Evolutionary conservation across 768 basidiomycete genomes (phyloP), one percentile per base, ranked within the genome.

Genomic region (Collybia sp.): DNA sequence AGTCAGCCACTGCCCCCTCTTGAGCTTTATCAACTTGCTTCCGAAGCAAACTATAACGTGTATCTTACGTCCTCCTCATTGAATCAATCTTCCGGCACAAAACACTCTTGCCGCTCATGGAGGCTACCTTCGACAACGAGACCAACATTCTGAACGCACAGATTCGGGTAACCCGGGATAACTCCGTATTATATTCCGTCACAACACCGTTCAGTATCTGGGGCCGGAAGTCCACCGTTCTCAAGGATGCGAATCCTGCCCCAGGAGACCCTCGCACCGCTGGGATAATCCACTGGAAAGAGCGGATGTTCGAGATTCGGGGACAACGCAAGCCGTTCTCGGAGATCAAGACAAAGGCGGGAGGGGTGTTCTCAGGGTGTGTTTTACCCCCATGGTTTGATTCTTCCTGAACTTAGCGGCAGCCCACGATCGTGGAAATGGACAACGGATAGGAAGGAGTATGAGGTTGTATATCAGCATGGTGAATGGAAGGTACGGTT

Each of bases 401-500:
- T 18, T 2, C 31, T 30, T n/a, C n/a, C n/a, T 79, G 77, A 76
- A 60, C 62, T 40, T 79, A 76, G 77, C n/a, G n/a, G n/a, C n/a
- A n/a, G n/a, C n/a, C n/a, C n/a, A n/a, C n/a, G n/a, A n/a, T n/a
- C n/a, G n/a, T 42, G 33, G 33, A 10, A 10, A 15, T 34, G 33
- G 33, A 15, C 61, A 3, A 20, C 63, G 1, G 71, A 65, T 10
- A 54, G 71, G 44, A 72, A 69, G 44, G 75, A 75, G 50, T 79
- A 73, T 43, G 65, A 69, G 39, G 53, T 77, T 30, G 46, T 59
- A 13, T 70, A 72, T 52, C 59, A 66, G n/a, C 63, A 67, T 30
- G 69, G 71, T 43, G 71, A 71, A 30, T 77, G 76, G 75, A 67
- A 74, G 69, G n/a, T n/a, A n/a, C n/a, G n/a, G n/a, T n/a, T n/a